Conservation (phyloP, 108 stramenopile genomes). For the Skeletonema grethae region DNA sequence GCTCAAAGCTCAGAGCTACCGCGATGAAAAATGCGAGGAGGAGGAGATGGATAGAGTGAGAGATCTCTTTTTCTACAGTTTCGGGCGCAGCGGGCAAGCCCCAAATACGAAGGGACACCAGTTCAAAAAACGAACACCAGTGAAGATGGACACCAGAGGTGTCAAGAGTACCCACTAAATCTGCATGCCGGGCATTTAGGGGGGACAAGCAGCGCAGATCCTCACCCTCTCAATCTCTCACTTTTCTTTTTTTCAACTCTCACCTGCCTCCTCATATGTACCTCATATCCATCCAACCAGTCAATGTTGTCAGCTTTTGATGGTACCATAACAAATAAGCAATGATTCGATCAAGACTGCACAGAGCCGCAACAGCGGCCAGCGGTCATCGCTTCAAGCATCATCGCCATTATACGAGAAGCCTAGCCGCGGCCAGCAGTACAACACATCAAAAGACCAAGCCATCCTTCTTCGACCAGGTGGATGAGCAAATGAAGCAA, state of each 20-base stretch:
- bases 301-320: too few relatives aligned
- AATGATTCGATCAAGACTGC: neutral
- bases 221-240: neutral
- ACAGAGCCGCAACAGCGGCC: neutral
- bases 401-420: neutral
- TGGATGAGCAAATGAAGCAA: slow-evolving; percentile 34
- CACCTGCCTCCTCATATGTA: too few relatives aligned
- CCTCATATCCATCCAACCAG: too few relatives aligned
- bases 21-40: too few relatives aligned
- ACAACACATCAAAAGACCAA: neutral
- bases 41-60: too few relatives aligned
- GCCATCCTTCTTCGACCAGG: slow-evolving; percentile 33
- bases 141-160: neutral
- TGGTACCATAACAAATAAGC: too few relatives aligned
- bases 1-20: too few relatives aligned
- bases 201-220: neutral
- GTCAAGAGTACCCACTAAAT: neutral
- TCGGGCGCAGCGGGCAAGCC: neutral
- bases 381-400: neutral
- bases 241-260: neutral
- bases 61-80: slow-evolving; percentile 1
- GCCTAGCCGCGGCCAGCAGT: neutral
- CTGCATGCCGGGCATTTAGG: neutral
- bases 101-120: neutral
- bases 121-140: neutral